Base-by-base conservation (phyloP, 805 yeast species). In the Dipodascopsis tothii region DNA sequence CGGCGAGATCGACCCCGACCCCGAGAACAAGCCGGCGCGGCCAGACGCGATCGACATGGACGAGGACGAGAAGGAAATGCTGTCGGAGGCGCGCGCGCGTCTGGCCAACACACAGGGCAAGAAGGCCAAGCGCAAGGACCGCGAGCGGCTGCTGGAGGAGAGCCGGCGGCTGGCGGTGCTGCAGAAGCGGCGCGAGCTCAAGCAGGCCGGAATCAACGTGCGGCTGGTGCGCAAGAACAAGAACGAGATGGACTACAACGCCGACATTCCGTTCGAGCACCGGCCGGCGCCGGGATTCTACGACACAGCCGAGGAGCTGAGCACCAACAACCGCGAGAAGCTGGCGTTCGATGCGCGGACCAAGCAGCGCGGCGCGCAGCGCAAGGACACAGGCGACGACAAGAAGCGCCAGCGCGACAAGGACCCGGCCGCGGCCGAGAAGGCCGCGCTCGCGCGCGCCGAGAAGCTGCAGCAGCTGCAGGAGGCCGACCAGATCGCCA, bases 51-150 rank as follows among this genome's bases (percentile, higher is more conserved):
- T 75, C 11, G 84, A 80, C 21, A 67, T 86, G 71, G 88, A 80
- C 45, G 96, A 86, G 35, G 95, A 85, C 46, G 96, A 90, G 56
- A 67, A 74, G 44, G 96, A 90, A 60, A 86, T 88, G 96, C 63
- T 88, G 5, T 77, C 85, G n/a, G 98, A 92, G 60, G 98, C 98
- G 0, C 74, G 81, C 38, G 95, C 96, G 1, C 74, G 98, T 54
- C 67, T 90, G 51, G 84, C 94, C 9, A 88, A 86, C 56, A 87
- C 96, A 0, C 86, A 83, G 60, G 98, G 97, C 47, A 87, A 88
- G 54, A 90, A 90, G 62, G 96, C 96, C 0, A 84, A 88, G 46
- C 66, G 97, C 46, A 86, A 88, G 59, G 84, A 81, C 2, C 69
- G 96, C 45, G 97, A 90, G 60, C 68, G 92, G 40, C 72, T 84